Percentiles rank a stretch among this genome's conserved stretches.
Conservation (phyloP, 371 early-diverging fungal species). For the Saksenaea vasiformis region DNA sequence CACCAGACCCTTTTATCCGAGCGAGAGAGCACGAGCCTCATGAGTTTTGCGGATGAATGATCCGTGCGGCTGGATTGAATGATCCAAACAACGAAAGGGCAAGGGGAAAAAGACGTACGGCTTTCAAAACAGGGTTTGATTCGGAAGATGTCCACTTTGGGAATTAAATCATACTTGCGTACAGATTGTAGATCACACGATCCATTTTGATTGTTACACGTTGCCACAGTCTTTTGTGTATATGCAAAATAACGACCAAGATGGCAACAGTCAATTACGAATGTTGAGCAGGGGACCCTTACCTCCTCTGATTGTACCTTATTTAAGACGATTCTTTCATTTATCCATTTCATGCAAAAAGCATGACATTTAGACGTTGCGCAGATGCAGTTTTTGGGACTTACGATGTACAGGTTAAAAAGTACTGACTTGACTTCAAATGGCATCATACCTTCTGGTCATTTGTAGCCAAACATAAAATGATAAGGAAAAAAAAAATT, state of each 20-base stretch:
- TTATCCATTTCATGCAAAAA: neutral
- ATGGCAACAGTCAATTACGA: neutral
- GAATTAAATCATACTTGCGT: neutral
- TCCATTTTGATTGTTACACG: neutral
- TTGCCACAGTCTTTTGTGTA: neutral
- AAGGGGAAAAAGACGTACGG: neutral
- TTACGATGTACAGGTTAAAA: too few relatives aligned
- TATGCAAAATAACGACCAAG: neutral
- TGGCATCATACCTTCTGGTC: neutral
- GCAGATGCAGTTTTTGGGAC: too few relatives aligned
- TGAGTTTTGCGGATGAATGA: slow-evolving; percentile 1
- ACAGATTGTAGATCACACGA: neutral
- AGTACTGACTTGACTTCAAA: neutral
- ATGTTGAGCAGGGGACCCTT: neutral
- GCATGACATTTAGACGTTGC: neutral
- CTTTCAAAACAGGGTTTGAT: slow-evolving; percentile 1
- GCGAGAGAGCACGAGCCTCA: slow-evolving; percentile 2
- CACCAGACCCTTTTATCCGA: slow-evolving; percentile 10
- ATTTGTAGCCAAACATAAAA: neutral
- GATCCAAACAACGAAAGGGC: neutral
- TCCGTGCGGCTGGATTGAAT: slow-evolving; percentile 4
- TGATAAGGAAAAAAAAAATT: too few relatives aligned
- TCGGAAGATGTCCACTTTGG: neutral
- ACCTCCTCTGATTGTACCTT: slow-evolving; percentile 1
- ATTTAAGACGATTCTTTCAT: neutral